phyloP scores from a whole-genome alignment of 1,139 yeast genomes.

The Kluyveromyces sp. region DNA sequence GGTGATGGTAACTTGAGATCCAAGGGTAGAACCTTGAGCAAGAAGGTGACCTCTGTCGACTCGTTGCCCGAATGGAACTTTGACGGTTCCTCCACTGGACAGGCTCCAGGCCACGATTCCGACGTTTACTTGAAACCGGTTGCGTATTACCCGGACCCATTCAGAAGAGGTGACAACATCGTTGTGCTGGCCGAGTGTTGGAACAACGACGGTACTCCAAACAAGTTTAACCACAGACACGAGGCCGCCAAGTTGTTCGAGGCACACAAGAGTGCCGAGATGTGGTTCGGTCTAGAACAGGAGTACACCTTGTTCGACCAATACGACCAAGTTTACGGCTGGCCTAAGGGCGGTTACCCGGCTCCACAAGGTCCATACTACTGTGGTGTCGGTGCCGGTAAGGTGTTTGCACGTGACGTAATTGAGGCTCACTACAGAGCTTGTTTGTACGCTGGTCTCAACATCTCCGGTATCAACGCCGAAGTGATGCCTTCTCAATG shows the following conservation, averaged over 20 bases:
- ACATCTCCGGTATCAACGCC: slow-evolving; percentile 94
- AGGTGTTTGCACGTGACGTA: slow-evolving; percentile 95
- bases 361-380: slow-evolving; percentile 99
- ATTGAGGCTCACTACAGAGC: slow-evolving; percentile 99
- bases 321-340: slow-evolving; percentile 84
- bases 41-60: slow-evolving; percentile 64
- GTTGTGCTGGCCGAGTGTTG: slow-evolving; percentile 94
- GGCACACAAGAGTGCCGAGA: slow-evolving; percentile 77
- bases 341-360: slow-evolving; percentile 99
- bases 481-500: slow-evolving; percentile 99
- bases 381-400: slow-evolving; percentile 99
- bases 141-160: slow-evolving; percentile 91
- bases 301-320: slow-evolving; percentile 95
- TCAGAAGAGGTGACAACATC: slow-evolving; percentile 96
- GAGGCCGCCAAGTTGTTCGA: slow-evolving; percentile 94
- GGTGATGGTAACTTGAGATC: slow-evolving; percentile 89
- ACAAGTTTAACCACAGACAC: slow-evolving; percentile 96
- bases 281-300: slow-evolving; percentile 99
- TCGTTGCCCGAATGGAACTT: slow-evolving; percentile 99
- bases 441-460: slow-evolving; percentile 84
- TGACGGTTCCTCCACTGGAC: slow-evolving; percentile 97
- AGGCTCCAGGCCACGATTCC: slow-evolving; percentile 97
- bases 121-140: slow-evolving; percentile 92
- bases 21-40: slow-evolving; percentile 78
- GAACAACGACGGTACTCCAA: slow-evolving; percentile 98